A percentile compares a stretch with the other conserved stretches of the same genome.
These are phyloP conservation scores for Torulaspora pretoriensis DNA, from an alignment of 1,139 yeast species.

Conservation along the genomic window DNA sequence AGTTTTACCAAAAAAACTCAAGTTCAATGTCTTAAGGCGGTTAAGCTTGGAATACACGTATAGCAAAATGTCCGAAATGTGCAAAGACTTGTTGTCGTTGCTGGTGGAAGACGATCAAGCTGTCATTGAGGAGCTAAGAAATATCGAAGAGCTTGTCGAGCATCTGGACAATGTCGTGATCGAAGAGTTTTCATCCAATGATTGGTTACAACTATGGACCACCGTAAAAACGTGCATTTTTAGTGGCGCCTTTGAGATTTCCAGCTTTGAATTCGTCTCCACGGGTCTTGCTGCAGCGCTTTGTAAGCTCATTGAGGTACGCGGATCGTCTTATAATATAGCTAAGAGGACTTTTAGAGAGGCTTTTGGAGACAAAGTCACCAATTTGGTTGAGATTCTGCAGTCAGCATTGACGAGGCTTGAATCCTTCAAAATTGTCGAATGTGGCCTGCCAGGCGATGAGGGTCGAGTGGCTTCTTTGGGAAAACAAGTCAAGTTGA, in stretches of 20 bases:
- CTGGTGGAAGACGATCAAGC: conserved; percentile 25
- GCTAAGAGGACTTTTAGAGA: conserved; percentile 41
- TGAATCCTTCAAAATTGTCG: conserved; percentile 69
- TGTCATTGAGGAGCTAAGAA: conserved; percentile 31
- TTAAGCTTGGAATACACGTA: conserved; percentile 15
- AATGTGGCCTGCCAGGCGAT: conserved; percentile 45
- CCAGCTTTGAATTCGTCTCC: conserved; percentile 72
- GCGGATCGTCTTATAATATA: background rate
- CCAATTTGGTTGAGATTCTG: conserved; percentile 48
- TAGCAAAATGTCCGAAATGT: conserved; percentile 14
- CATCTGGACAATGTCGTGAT: conserved; percentile 15
- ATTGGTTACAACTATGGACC: conserved; percentile 50
- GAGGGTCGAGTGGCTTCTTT: conserved; percentile 51
- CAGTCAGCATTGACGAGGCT: conserved; percentile 74
- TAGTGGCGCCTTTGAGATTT: conserved; percentile 40
- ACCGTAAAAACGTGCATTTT: conserved; percentile 40
- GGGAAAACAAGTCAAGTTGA: conserved; percentile 68
- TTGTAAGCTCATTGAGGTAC: conserved; percentile 39
- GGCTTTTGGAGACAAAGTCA: conserved; percentile 45
- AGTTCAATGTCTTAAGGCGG: conserved; percentile 21
- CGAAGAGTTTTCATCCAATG: conserved; percentile 32
- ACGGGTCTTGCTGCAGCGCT: conserved; percentile 60
- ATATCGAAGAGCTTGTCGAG: conserved; percentile 24
- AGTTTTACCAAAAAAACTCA: conserved; percentile 25
- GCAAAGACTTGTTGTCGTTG: conserved; percentile 13